Percentiles rank a stretch among this genome's conserved stretches.
Evolutionary conservation across 2,329 filamentous ascomycete genomes (phyloP).

Genomic region (Cercospora citrullina): DNA sequence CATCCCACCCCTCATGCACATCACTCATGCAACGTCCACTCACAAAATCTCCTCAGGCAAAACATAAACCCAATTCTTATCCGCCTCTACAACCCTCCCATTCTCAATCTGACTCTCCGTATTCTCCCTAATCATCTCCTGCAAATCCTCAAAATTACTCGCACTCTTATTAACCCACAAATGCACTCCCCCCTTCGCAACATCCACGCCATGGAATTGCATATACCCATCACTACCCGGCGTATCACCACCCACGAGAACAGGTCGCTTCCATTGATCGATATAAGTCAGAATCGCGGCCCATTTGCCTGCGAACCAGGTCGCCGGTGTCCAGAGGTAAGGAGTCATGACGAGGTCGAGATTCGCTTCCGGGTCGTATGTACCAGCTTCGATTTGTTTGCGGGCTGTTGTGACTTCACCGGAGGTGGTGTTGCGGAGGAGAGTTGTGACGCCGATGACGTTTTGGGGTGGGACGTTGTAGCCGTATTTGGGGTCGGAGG

Average conservation of each 20-base stretch:
- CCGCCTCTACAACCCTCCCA: conserved; percentile 44
- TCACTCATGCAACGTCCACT: no score
- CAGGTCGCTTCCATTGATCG: conserved; percentile 47
- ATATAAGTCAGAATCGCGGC: conserved; percentile 43
- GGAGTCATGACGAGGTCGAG: conserved; percentile 45
- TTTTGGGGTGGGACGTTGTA: conserved; percentile 50
- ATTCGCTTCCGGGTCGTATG: conserved; percentile 42
- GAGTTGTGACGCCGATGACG: conserved; percentile 47
- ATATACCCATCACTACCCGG: conserved; percentile 49
- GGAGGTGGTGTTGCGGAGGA: conserved; percentile 39
- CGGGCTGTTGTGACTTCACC: conserved; percentile 41
- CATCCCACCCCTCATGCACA: no score
- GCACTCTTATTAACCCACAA: conserved; percentile 47
- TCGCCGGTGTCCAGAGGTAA: conserved; percentile 48
- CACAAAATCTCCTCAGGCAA: conserved; percentile 42
- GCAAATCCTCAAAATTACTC: conserved; percentile 40
- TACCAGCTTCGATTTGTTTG: conserved; percentile 44
- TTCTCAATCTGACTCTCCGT: conserved; percentile 40
- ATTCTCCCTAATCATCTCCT: conserved; percentile 43
- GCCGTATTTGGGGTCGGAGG: conserved; percentile 48
- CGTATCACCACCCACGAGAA: conserved; percentile 48
- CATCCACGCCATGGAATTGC: conserved; percentile 50
- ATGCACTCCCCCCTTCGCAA: conserved; percentile 45
- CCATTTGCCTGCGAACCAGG: conserved; percentile 50
- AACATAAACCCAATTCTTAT: conserved; percentile 51